Evolutionary conservation across 2,329 filamentous ascomycete species (phyloP).

Genomic region (Colletotrichum ledebouriae): DNA sequence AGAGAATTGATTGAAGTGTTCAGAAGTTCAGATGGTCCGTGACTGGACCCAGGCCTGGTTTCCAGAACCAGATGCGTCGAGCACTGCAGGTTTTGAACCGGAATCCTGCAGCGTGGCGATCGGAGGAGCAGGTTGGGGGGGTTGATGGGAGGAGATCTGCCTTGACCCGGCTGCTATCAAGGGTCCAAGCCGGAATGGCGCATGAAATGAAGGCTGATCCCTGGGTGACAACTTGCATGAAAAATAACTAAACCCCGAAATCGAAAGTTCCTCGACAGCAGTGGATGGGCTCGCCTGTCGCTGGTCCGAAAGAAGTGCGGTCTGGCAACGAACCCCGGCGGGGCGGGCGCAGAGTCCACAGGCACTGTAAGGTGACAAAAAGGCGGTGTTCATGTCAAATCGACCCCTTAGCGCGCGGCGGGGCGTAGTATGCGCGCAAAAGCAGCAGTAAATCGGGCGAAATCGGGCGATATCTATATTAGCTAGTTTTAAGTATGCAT

Average conservation of each 20-base stretch:
- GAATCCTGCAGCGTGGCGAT: not conserved
- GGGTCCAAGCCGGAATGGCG: not conserved
- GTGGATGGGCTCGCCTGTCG: too few species aligned
- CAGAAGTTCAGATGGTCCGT: conserved; percentile 8
- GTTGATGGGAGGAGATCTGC: not conserved
- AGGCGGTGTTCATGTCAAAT: not conserved
- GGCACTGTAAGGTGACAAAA: not conserved
- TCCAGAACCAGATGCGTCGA: conserved; percentile 26
- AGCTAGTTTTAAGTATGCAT: too few species aligned
- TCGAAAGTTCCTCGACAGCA: too few species aligned
- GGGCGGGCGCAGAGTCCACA: conserved; percentile 7
- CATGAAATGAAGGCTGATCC: conserved; percentile 12
- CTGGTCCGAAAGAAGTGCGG: not conserved
- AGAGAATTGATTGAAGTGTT: not conserved
- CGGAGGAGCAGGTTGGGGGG: not conserved
- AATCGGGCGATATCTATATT: too few species aligned
- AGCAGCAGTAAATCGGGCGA: too few species aligned
- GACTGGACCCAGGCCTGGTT: conserved; percentile 30
- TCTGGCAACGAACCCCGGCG: not conserved
- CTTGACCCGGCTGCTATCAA: conserved; percentile 8
- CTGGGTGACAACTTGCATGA: conserved; percentile 3
- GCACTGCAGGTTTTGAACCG: not conserved
- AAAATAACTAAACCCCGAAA: not conserved
- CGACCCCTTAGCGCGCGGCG: too few species aligned
- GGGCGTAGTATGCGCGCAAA: too few species aligned